Percentiles rank a stretch among this genome's conserved stretches.
Evolutionary conservation across 1,284 basidiomycete genomes (phyloP).

Genomic region (Ganoderma sp.): DNA sequence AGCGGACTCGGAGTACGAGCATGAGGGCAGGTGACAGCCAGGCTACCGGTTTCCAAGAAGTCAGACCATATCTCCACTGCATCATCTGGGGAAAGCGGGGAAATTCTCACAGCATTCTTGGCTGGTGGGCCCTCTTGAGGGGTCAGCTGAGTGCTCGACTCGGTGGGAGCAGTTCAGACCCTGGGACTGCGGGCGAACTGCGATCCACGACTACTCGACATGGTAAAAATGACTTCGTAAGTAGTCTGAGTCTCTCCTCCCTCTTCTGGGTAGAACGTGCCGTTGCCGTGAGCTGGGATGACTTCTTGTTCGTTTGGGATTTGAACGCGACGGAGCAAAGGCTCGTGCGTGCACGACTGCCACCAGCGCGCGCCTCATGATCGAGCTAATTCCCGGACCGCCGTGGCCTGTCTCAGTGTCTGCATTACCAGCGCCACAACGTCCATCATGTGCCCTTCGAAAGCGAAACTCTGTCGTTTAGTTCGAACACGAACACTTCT

Average conservation of each 20-base stretch:
- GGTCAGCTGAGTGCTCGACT: conserved; percentile 17
- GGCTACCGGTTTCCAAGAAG: conserved; percentile 18
- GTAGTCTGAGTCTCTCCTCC: background rate
- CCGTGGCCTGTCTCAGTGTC: too few species aligned
- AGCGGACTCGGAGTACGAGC: background rate
- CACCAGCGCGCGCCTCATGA: background rate
- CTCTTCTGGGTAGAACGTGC: background rate
- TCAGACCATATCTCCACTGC: conserved; percentile 15
- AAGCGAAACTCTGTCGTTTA: background rate
- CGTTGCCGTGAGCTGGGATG: background rate
- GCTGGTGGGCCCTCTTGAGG: conserved; percentile 2
- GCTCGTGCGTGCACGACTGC: background rate
- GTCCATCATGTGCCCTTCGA: background rate
- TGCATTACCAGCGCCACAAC: background rate
- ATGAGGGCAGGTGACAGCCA: conserved; percentile 23
- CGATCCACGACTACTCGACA: conserved; percentile 4
- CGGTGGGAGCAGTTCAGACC: background rate
- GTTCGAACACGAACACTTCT: background rate
- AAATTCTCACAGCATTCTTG: conserved; percentile 19
- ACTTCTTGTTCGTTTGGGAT: background rate
- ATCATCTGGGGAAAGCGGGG: conserved; percentile 8
- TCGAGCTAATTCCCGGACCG: background rate
- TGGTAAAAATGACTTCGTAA: background rate
- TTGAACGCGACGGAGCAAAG: background rate
- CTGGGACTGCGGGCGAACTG: background rate